These are phyloP conservation scores for Furcasterigmium furcatum DNA, from an alignment of 2,329 filamentous ascomycete genomes.

Conservation along the genomic window DNA sequence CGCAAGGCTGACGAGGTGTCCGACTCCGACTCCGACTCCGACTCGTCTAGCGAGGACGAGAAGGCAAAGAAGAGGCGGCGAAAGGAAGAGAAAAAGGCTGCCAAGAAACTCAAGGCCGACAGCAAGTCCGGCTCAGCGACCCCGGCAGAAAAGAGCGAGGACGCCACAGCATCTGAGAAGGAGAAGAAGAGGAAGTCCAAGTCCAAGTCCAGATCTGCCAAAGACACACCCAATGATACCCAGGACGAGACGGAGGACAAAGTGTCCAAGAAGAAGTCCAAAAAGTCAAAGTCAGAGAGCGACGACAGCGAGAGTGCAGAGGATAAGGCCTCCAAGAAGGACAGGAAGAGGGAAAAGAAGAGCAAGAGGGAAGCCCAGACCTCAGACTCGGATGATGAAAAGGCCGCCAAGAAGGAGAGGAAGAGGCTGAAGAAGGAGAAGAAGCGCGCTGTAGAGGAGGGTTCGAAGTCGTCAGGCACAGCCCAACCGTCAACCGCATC, in stretches of 20 bases:
- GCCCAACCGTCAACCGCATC: constrained; percentile 13
- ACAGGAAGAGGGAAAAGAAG: constrained; percentile 23
- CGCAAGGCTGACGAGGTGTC: constrained; percentile 39
- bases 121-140: background rate
- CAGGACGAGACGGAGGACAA: constrained; percentile 17
- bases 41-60: constrained; percentile 21
- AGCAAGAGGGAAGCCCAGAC: constrained; percentile 36
- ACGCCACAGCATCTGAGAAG: constrained; percentile 14
- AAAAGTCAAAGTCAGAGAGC: constrained; percentile 21
- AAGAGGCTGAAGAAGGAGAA: constrained; percentile 39
- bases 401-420: constrained; percentile 48
- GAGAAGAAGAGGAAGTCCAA: constrained; percentile 40
- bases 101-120: constrained; percentile 20
- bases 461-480: constrained; percentile 20
- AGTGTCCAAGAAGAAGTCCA: constrained; percentile 19
- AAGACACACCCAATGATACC: constrained; percentile 18
- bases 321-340: constrained; percentile 19
- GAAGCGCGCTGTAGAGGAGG: constrained; percentile 35
- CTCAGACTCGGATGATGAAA: constrained; percentile 27
- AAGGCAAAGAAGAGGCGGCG: constrained; percentile 32
- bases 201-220: constrained; percentile 19
- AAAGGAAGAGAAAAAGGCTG: constrained; percentile 30
- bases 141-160: constrained; percentile 6
- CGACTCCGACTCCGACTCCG: constrained; percentile 13
- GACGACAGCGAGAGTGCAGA: too few relatives aligned